These are phyloP conservation scores for Pichia sp. DNA, from an alignment of 1,139 yeast genomes.

Conservation along the genomic window DNA sequence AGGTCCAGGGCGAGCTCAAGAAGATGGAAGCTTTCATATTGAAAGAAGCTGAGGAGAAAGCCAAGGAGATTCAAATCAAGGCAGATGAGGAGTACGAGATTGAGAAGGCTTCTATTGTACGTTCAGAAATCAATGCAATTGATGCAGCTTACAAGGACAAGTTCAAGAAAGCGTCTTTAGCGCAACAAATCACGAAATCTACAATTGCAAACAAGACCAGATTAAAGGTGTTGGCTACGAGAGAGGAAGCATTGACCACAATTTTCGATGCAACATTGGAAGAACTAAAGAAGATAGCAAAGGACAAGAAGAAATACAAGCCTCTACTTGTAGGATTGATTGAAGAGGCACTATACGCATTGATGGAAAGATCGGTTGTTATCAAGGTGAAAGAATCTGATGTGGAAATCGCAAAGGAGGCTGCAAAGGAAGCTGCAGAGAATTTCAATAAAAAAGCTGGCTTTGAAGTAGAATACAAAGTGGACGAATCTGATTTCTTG, in stretches of 20 bases:
- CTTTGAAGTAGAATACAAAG: conserved; percentile 39
- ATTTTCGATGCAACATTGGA: conserved; percentile 65
- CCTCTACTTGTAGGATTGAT: conserved; percentile 69
- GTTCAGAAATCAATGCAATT: conserved; percentile 84
- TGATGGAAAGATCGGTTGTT: conserved; percentile 62
- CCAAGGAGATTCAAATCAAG: conserved; percentile 88
- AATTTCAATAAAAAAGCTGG: conserved; percentile 54
- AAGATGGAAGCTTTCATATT: conserved; percentile 98
- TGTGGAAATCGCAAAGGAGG: conserved; percentile 54
- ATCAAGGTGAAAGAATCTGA: conserved; percentile 69
- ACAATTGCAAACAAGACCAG: conserved; percentile 93
- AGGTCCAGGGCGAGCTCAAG: conserved; percentile 86
- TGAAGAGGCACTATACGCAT: conserved; percentile 70
- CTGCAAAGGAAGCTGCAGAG: conserved; percentile 53
- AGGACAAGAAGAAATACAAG: conserved; percentile 52
- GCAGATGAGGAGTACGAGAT: conserved; percentile 98
- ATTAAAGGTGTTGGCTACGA: conserved; percentile 79
- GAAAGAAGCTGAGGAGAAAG: conserved; percentile 98
- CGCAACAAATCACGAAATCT: conserved; percentile 93
- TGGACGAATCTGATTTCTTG: conserved; percentile 52
- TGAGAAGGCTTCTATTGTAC: conserved; percentile 90
- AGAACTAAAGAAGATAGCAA: conserved; percentile 51
- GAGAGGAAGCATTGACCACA: conserved; percentile 71
- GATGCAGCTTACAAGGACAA: conserved; percentile 76
- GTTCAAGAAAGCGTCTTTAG: conserved; percentile 83